Percentiles rank a stretch among this genome's conserved stretches.
phyloP scores from a whole-genome alignment of 164 flowering plant genomes.

The Houttuynia cordata region DNA sequence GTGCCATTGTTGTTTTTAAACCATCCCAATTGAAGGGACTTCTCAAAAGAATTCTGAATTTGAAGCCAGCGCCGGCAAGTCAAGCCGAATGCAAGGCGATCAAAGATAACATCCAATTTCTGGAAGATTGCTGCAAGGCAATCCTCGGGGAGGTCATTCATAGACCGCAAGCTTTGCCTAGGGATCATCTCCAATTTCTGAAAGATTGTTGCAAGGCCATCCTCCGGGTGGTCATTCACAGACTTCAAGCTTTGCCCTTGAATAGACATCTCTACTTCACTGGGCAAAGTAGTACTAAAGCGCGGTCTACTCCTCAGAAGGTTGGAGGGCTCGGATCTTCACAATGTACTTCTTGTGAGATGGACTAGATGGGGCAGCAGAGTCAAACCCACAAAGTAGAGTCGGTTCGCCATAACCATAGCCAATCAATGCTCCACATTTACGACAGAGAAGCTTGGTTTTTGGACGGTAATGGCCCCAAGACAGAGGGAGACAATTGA shows the following conservation, averaged over 20 bases:
- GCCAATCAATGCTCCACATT: constrained; percentile 46
- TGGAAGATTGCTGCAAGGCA: constrained; percentile 39
- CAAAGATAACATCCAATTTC: constrained; percentile 22
- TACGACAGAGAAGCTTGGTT: constrained; percentile 54
- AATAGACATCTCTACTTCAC: no score
- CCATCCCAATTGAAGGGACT: constrained; percentile 42
- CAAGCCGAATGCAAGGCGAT: constrained; percentile 60
- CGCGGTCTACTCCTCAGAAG: constrained; percentile 20
- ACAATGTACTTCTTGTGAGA: constrained; percentile 31
- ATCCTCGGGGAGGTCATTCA: constrained; percentile 49
- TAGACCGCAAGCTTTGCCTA: constrained; percentile 9
- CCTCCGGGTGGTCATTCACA: constrained; percentile 43
- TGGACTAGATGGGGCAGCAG: constrained; percentile 25
- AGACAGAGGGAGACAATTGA: constrained; percentile 38
- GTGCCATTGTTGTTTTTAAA: constrained; percentile 17
- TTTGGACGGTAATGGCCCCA: constrained; percentile 38
- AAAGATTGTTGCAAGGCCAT: constrained; percentile 44
- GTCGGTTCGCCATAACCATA: constrained; percentile 43
- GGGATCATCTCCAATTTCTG: constrained; percentile 20
- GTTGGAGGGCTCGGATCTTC: constrained; percentile 47
- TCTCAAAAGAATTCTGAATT: constrained; percentile 42
- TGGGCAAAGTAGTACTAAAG: no score
- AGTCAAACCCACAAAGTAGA: constrained; percentile 36
- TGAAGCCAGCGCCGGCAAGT: constrained; percentile 62
- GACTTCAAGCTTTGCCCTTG: constrained; percentile 7